phyloP scores from a whole-genome alignment of 495 filamentous ascomycete species.

The Aspergillus indologenus region DNA sequence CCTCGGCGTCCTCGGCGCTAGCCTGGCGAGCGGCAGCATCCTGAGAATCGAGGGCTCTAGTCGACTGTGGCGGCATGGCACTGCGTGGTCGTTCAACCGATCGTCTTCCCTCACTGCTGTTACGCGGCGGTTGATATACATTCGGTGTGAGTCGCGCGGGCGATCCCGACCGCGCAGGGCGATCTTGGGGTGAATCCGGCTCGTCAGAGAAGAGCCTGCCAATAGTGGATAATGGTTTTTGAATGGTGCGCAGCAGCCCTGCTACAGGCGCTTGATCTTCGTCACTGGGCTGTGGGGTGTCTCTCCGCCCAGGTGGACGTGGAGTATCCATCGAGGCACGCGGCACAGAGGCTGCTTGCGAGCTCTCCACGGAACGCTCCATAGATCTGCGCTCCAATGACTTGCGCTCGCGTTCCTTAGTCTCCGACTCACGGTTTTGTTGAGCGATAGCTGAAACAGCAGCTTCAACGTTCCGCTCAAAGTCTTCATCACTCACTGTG shows the following conservation, averaged over 20 bases:
- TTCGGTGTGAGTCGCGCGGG: conserved; percentile 59
- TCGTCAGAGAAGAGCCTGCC: conserved; percentile 98
- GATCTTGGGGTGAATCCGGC: conserved; percentile 39
- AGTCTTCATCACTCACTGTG: conserved; percentile 91
- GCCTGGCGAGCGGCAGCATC: conserved; percentile 94
- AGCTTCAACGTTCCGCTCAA: conserved; percentile 90
- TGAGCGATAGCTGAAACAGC: conserved; percentile 96
- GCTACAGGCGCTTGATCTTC: conserved; percentile 78
- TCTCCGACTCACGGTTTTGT: conserved; percentile 61
- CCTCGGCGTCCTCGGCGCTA: conserved; percentile 87
- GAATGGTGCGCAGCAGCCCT: conserved; percentile 85
- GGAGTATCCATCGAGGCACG: conserved; percentile 57
- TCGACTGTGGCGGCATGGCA: conserved; percentile 29
- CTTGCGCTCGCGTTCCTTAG: conserved; percentile 62
- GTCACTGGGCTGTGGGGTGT: conserved; percentile 42
- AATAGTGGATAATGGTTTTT: conserved; percentile 86
- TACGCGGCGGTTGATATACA: conserved; percentile 49
- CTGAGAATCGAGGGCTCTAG: conserved; percentile 54
- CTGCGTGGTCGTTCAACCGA: conserved; percentile 45
- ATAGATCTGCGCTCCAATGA: conserved; percentile 59
- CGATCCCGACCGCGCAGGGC: conserved; percentile 42
- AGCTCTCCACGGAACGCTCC: conserved; percentile 28
- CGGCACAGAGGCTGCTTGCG: conserved; percentile 48
- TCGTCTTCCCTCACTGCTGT: conserved; percentile 43
- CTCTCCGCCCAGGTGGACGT: conserved; percentile 45